Evolutionary conservation across 2,329 filamentous ascomycete species (phyloP).

Genomic region (Coleophoma eucalyptorum): DNA sequence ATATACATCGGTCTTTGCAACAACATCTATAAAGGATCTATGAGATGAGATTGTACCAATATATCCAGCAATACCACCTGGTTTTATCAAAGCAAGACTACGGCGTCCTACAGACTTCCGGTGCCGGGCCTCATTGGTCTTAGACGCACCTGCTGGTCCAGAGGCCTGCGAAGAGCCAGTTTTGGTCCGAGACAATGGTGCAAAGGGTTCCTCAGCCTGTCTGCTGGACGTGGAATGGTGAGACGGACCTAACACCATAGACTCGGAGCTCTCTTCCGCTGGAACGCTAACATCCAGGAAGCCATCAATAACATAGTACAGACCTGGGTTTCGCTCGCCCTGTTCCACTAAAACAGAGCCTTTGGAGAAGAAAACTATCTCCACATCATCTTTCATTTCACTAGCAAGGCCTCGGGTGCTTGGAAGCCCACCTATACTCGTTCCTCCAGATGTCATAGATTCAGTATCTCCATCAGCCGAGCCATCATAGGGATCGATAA

Average conservation of each 20-base stretch:
- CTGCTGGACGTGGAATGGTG: slow-evolving; percentile 16
- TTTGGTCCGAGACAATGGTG: slow-evolving; percentile 38
- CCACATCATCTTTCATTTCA: slow-evolving; percentile 86
- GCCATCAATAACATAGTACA: slow-evolving; percentile 97
- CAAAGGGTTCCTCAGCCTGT: slow-evolving; percentile 32
- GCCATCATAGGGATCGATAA: slow-evolving; percentile 80
- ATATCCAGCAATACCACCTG: slow-evolving; percentile 90
- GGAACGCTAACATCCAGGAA: slow-evolving; percentile 94
- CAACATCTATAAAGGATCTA: slow-evolving; percentile 92
- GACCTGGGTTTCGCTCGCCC: slow-evolving; percentile 89
- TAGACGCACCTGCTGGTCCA: slow-evolving; percentile 15
- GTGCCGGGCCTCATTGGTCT: slow-evolving; percentile 31
- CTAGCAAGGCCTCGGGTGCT: slow-evolving; percentile 65
- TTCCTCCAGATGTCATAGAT: slow-evolving; percentile 70
- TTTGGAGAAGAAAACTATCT: slow-evolving; percentile 96
- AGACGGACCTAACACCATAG: slow-evolving; percentile 21
- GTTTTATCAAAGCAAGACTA: slow-evolving; percentile 88
- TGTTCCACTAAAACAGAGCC: slow-evolving; percentile 93
- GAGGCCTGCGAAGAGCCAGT: slow-evolving; percentile 34
- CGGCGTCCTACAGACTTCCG: slow-evolving; percentile 50
- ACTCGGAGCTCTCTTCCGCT: slow-evolving; percentile 39
- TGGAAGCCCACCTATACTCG: slow-evolving; percentile 52
- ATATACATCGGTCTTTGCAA: slow-evolving; percentile 97
- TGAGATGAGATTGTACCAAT: slow-evolving; percentile 93
- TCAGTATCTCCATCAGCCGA: slow-evolving; percentile 81